A percentile compares a stretch with the other conserved stretches of the same genome.
These are phyloP conservation scores for Leucaena leucocephala DNA, from an alignment of 306 rosid genomes.

Conservation along the genomic window DNA sequence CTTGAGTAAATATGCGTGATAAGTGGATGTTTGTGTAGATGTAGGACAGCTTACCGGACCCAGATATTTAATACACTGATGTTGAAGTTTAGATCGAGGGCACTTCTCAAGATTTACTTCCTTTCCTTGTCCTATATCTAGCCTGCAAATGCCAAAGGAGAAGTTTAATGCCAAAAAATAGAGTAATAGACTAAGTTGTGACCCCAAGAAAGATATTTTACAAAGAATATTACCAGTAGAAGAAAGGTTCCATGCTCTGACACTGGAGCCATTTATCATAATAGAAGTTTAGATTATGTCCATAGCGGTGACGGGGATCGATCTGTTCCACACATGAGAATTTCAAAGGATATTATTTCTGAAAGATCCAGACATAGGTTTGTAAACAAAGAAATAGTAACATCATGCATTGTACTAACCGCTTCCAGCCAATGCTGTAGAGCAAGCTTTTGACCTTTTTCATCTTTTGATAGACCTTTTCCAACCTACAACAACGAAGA, in stretches of 20 bases:
- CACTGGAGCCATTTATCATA: slow-evolving; percentile 66
- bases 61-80: slow-evolving; percentile 3
- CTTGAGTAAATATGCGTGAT: slow-evolving; percentile 22
- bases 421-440: slow-evolving; percentile 79
- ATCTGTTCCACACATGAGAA: slow-evolving; percentile 47
- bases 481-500: slow-evolving; percentile 58
- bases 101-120: slow-evolving; percentile 6
- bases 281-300: slow-evolving; percentile 69
- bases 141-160: slow-evolving; percentile 41
- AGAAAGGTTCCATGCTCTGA: slow-evolving; percentile 69
- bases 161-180: neutral
- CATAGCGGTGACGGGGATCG: slow-evolving; percentile 74
- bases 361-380: neutral
- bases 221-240: slow-evolving; percentile 61
- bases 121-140: slow-evolving; percentile 10
- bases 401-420: slow-evolving; percentile 43
- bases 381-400: neutral
- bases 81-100: slow-evolving; percentile 8
- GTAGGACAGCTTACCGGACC: slow-evolving; percentile 57
- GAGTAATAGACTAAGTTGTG: neutral
- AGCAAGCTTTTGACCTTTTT: slow-evolving; percentile 69
- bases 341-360: slow-evolving; percentile 19
- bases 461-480: slow-evolving; percentile 66
- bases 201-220: slow-evolving; percentile 2
- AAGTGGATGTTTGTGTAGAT: slow-evolving; percentile 12